Conservation (phyloP, 2,329 filamentous ascomycete genomes). For the Penicillium sp. region DNA sequence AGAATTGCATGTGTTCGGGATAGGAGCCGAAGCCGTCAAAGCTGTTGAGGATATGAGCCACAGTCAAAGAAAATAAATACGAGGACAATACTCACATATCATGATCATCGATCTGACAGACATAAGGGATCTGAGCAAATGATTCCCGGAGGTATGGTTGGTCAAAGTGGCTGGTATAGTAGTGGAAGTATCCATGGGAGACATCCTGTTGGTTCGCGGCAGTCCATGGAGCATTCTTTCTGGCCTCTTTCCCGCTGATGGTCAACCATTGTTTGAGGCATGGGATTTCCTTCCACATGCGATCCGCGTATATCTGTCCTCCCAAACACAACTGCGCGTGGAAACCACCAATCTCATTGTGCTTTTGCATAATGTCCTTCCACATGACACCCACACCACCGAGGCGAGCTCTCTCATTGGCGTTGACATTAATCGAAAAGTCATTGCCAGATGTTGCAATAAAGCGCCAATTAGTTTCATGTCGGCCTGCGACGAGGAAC, state of each 20-base stretch:
- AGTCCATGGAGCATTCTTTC: conserved; percentile 89
- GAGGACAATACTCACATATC: conserved; percentile 75
- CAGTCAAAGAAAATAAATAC: neutral
- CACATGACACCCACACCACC: conserved; percentile 96
- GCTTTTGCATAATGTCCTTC: conserved; percentile 98
- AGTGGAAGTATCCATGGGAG: conserved; percentile 95
- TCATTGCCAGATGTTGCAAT: conserved; percentile 96
- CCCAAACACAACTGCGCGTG: conserved; percentile 90
- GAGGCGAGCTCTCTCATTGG: conserved; percentile 79
- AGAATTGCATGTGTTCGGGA: conserved; percentile 97
- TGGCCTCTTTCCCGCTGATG: conserved; percentile 88
- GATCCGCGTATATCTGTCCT: conserved; percentile 92
- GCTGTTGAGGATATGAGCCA: conserved; percentile 45
- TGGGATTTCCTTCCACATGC: conserved; percentile 94
- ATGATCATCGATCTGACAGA: conserved; percentile 92
- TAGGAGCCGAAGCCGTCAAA: conserved; percentile 98
- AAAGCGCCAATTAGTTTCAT: conserved; percentile 93
- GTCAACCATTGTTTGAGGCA: conserved; percentile 92
- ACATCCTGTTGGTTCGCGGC: conserved; percentile 95
- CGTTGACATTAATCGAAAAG: conserved; percentile 83
- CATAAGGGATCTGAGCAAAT: conserved; percentile 94
- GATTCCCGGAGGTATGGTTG: conserved; percentile 92
- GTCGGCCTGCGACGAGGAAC: conserved; percentile 86
- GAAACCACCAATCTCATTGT: conserved; percentile 93
- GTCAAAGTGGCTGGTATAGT: conserved; percentile 97